Conservation (phyloP, 2,329 filamentous ascomycete species). For the Fusarium sp. region DNA sequence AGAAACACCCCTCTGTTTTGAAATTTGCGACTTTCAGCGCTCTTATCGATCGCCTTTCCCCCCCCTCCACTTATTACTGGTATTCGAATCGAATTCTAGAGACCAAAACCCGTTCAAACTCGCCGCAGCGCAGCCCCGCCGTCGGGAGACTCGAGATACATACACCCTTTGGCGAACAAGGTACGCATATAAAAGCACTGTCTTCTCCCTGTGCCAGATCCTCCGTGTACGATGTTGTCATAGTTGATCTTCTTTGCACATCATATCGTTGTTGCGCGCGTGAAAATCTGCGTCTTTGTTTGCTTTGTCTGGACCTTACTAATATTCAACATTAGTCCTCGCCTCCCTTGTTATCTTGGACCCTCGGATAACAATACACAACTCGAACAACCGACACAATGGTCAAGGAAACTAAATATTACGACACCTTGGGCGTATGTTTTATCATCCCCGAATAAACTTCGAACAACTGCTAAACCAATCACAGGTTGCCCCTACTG, state of each 20-base stretch:
- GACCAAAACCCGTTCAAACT: constrained; percentile 34
- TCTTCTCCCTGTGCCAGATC: not conserved
- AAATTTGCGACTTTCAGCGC: constrained; percentile 3
- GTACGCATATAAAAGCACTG: constrained; percentile 27
- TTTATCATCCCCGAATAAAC: not conserved
- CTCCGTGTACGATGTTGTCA: not conserved
- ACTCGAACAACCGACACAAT: constrained; percentile 57
- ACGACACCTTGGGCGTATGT: constrained; percentile 80
- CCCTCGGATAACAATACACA: constrained; percentile 1
- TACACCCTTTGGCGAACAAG: constrained; percentile 35
- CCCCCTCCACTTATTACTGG: constrained; percentile 36
- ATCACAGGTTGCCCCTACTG: constrained; percentile 75
- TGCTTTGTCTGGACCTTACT: constrained; percentile 29
- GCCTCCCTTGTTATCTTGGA: constrained; percentile 8
- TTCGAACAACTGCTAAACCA: constrained; percentile 25
- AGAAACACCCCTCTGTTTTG: not conserved
- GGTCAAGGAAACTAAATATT: constrained; percentile 82
- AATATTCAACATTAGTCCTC: constrained; percentile 32
- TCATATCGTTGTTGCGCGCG: not conserved
- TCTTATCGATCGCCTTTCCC: not conserved
- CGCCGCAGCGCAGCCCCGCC: constrained; percentile 40
- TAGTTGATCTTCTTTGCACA: not conserved
- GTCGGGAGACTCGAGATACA: constrained; percentile 37
- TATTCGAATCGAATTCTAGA: constrained; percentile 37
- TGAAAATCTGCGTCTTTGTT: constrained; percentile 6